Conservation (phyloP, 2,329 filamentous ascomycete species). For the Fusarium sp. region DNA sequence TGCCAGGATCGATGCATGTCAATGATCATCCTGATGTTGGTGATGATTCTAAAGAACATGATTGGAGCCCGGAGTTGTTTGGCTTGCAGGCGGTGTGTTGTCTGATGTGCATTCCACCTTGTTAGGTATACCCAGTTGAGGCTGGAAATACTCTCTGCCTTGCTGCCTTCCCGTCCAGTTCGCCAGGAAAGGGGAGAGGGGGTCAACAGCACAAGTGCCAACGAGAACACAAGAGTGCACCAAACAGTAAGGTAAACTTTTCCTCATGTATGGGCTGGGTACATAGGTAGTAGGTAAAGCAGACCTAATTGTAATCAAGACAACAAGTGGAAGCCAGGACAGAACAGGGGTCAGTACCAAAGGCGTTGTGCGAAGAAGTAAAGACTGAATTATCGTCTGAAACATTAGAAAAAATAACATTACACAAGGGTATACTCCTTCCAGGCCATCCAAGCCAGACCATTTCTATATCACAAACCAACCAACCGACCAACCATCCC, state of each 20-base stretch:
- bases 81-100: background rate
- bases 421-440: constrained; percentile 43
- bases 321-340: too few species aligned
- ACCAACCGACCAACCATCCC: constrained; percentile 12
- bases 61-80: background rate
- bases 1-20: background rate
- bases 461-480: constrained; percentile 1
- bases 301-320: too few species aligned
- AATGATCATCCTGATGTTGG: fast-evolving
- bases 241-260: too few species aligned
- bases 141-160: background rate
- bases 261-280: too few species aligned
- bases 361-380: background rate
- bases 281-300: too few species aligned
- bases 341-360: too few species aligned
- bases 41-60: fast-evolving
- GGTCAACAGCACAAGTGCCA: too few species aligned
- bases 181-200: background rate
- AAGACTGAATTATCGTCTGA: background rate
- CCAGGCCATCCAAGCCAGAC: background rate
- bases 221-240: too few species aligned
- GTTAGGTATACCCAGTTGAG: too few species aligned
- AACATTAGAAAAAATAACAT: constrained; percentile 35
- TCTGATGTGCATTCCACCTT: background rate
- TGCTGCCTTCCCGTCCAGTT: background rate